Percentiles rank a stretch among this genome's conserved stretches.
phyloP scores from a whole-genome alignment of 2,329 filamentous ascomycete species.

The Moelleriella libera region DNA sequence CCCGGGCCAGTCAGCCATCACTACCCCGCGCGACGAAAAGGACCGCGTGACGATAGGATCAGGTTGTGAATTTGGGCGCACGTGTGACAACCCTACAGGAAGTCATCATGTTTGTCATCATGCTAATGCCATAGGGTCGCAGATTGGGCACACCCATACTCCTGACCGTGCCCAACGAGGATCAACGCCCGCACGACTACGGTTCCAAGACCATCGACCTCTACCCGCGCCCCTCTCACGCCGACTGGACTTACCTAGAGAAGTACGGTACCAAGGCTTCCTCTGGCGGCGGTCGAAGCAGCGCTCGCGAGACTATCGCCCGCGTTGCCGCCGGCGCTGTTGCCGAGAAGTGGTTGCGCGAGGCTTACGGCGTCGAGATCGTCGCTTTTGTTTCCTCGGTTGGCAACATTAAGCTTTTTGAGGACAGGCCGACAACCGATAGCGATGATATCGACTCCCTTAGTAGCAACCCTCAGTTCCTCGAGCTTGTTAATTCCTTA shows the following conservation, averaged over 20 bases:
- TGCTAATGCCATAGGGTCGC: not conserved
- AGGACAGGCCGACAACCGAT: conserved; percentile 4
- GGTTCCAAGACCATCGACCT: conserved; percentile 77
- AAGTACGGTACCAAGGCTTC: conserved; percentile 94
- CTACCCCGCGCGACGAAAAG: conserved; percentile 85
- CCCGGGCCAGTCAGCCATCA: conserved; percentile 79
- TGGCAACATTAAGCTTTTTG: conserved; percentile 36
- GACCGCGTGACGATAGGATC: conserved; percentile 87
- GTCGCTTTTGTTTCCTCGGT: conserved; percentile 82
- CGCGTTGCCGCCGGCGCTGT: conserved; percentile 85
- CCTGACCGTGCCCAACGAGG: conserved; percentile 79
- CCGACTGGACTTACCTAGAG: conserved; percentile 92
- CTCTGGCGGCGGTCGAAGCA: conserved; percentile 78
- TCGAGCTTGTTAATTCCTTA: conserved; percentile 57
- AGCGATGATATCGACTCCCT: conserved; percentile 16
- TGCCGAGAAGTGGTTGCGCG: conserved; percentile 77
- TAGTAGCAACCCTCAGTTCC: conserved; percentile 69
- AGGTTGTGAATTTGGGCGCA: conserved; percentile 79
- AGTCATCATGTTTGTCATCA: not conserved
- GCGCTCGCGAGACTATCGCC: conserved; percentile 89
- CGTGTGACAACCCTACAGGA: conserved; percentile 15
- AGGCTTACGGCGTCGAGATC: conserved; percentile 78
- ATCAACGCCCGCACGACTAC: conserved; percentile 88
- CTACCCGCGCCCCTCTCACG: conserved; percentile 83
- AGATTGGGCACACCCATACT: conserved; percentile 74